phyloP scores from a whole-genome alignment of 2,329 filamentous ascomycete genomes.

The Fusarium longipes region DNA sequence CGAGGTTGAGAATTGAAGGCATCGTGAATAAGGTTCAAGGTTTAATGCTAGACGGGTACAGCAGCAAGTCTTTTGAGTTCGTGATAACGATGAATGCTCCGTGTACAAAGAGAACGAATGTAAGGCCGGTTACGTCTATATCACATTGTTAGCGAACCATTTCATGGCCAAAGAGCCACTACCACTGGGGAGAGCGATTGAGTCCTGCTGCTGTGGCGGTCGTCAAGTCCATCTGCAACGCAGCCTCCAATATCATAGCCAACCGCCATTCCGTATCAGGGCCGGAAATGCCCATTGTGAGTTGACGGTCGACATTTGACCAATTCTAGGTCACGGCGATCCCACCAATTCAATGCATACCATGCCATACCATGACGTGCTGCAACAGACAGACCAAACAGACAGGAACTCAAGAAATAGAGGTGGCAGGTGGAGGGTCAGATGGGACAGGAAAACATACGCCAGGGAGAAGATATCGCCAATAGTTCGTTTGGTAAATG shows the following conservation, averaged over 20 bases:
- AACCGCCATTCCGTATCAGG: slow-evolving; percentile 39
- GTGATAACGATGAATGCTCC: slow-evolving; percentile 36
- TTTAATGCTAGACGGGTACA: slow-evolving; percentile 21
- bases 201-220: slow-evolving; percentile 11
- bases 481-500: slow-evolving; percentile 44
- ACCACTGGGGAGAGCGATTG: slow-evolving; percentile 22
- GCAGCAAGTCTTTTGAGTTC: slow-evolving; percentile 30
- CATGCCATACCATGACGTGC: slow-evolving; percentile 24
- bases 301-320: slow-evolving; percentile 5
- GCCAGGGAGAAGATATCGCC: slow-evolving; percentile 47
- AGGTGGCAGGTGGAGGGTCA: slow-evolving; percentile 41
- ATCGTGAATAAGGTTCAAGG: slow-evolving; percentile 39
- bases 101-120: slow-evolving; percentile 38
- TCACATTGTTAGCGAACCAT: slow-evolving; percentile 38
- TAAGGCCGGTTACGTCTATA: slow-evolving; percentile 33
- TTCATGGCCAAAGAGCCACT: slow-evolving; percentile 11
- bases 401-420: slow-evolving; percentile 20
- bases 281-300: slow-evolving; percentile 24
- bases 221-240: slow-evolving; percentile 26
- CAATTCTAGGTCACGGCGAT: slow-evolving; percentile 30
- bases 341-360: slow-evolving; percentile 41
- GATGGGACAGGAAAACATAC: slow-evolving; percentile 40
- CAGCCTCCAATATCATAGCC: slow-evolving; percentile 37
- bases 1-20: slow-evolving; percentile 43
- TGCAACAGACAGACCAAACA: slow-evolving; percentile 29